Evolutionary conservation across 2,329 filamentous ascomycete species (phyloP).

Genomic region (Paecilomyces niveus): DNA sequence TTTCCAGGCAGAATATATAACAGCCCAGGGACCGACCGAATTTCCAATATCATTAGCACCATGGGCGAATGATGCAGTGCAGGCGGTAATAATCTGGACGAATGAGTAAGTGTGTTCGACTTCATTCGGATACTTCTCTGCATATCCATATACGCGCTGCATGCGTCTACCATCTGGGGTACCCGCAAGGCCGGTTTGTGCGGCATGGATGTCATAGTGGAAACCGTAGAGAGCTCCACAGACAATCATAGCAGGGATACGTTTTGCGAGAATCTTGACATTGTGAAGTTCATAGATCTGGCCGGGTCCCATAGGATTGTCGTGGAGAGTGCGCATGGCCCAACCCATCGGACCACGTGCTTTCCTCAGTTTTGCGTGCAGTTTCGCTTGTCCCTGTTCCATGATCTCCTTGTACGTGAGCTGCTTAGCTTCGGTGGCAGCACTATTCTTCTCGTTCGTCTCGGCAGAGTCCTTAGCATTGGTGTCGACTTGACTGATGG

Average conservation of each 20-base stretch:
- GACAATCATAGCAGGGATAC: slow-evolving; percentile 61
- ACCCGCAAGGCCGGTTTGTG: slow-evolving; percentile 62
- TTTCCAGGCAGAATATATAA: slow-evolving; percentile 61
- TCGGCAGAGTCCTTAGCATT: slow-evolving; percentile 18
- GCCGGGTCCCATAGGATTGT: slow-evolving; percentile 66
- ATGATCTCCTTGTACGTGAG: slow-evolving; percentile 57
- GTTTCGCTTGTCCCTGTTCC: slow-evolving; percentile 48
- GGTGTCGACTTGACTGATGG: slow-evolving; percentile 14
- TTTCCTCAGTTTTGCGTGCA: slow-evolving; percentile 58
- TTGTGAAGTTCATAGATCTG: slow-evolving; percentile 69
- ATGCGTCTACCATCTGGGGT: slow-evolving; percentile 64
- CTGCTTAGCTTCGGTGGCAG: slow-evolving; percentile 44
- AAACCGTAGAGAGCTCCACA: slow-evolving; percentile 63
- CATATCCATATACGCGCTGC: slow-evolving; percentile 58
- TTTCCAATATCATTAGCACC: slow-evolving; percentile 73
- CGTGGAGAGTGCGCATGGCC: slow-evolving; percentile 70
- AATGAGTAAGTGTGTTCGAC: slow-evolving; percentile 57
- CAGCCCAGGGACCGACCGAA: slow-evolving; percentile 62
- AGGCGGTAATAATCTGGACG: slow-evolving; percentile 48
- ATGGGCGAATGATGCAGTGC: slow-evolving; percentile 50
- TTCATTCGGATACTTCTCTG: slow-evolving; percentile 61
- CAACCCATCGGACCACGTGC: slow-evolving; percentile 65
- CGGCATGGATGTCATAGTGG: slow-evolving; percentile 75
- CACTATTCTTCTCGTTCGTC: slow-evolving; percentile 32
- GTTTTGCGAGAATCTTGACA: slow-evolving; percentile 55